These are phyloP conservation scores for Plantago coronopus DNA, from an alignment of 305 asterid species.

Conservation along the genomic window DNA sequence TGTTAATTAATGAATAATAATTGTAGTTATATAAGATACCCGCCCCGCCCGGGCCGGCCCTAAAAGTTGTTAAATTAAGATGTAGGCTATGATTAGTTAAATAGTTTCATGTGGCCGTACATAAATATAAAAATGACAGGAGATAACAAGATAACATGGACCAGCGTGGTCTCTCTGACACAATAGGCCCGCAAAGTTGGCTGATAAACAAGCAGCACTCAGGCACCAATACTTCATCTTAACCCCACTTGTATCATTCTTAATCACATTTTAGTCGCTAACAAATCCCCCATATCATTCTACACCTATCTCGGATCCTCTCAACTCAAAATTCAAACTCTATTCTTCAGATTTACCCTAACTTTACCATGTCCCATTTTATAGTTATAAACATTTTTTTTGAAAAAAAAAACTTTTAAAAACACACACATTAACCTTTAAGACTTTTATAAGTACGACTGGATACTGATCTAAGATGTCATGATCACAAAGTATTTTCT, in stretches of 20 bases:
- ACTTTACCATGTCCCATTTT: too few species aligned
- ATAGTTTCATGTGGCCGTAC: slow-evolving; percentile 31
- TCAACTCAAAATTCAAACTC: too few species aligned
- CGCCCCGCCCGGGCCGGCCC: too few species aligned
- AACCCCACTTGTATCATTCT: slow-evolving; percentile 36
- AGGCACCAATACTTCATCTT: slow-evolving; percentile 19
- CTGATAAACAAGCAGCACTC: slow-evolving; percentile 30
- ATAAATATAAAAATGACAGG: slow-evolving; percentile 21
- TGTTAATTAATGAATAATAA: neutral
- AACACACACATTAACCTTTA: too few species aligned
- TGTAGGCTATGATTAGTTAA: neutral
- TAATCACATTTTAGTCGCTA: slow-evolving; percentile 43
- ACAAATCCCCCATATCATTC: slow-evolving; percentile 22
- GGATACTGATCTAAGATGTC: too few species aligned
- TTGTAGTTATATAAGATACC: too few species aligned
- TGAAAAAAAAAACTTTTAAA: too few species aligned
- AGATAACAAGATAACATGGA: slow-evolving; percentile 46
- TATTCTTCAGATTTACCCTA: too few species aligned
- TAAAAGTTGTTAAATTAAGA: neutral
- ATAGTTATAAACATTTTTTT: too few species aligned
- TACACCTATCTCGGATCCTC: too few species aligned
- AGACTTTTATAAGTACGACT: too few species aligned
- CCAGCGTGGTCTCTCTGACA: slow-evolving; percentile 42
- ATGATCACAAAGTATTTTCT: too few species aligned
- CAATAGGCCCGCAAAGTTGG: slow-evolving; percentile 50